Conservation (phyloP, 176 grass and related monocot species). For the Phragmites australis region DNA sequence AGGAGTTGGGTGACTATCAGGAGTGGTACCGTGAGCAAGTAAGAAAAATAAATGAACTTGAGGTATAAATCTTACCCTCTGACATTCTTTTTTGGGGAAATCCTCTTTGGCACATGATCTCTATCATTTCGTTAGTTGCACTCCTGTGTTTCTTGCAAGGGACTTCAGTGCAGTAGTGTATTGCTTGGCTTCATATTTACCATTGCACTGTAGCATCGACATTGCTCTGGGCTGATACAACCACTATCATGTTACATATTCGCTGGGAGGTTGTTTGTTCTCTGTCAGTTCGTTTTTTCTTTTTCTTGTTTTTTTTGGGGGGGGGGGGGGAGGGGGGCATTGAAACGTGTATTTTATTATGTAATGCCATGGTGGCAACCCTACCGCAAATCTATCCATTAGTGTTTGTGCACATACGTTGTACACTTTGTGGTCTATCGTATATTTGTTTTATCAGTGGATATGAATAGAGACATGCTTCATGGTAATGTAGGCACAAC, state of each 20-base stretch:
- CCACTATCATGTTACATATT: background rate
- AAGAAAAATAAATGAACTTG: slow-evolving; percentile 69
- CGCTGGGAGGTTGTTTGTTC: background rate
- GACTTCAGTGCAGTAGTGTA: background rate
- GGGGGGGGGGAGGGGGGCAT: background rate
- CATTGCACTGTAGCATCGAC: background rate
- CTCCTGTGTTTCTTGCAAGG: background rate
- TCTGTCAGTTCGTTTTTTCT: background rate
- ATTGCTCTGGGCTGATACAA: slow-evolving; percentile 4
- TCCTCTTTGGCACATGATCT: background rate
- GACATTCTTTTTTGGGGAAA: background rate
- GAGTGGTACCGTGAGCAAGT: slow-evolving; percentile 65
- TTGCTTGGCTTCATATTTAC: background rate
- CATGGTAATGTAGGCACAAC: slow-evolving; percentile 56
- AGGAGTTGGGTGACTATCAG: slow-evolving; percentile 71
- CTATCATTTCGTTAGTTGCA: background rate
- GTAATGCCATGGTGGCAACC: background rate
- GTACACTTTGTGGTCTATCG: background rate
- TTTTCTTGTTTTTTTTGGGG: background rate
- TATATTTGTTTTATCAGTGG: slow-evolving; percentile 20
- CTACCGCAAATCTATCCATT: background rate
- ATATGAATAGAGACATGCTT: slow-evolving; percentile 10
- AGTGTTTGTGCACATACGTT: background rate
- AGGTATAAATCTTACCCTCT: slow-evolving; percentile 47
- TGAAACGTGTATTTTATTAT: background rate